phyloP scores from a whole-genome alignment of 768 basidiomycete species.

The Cystobasidiopsis lactophilus region DNA sequence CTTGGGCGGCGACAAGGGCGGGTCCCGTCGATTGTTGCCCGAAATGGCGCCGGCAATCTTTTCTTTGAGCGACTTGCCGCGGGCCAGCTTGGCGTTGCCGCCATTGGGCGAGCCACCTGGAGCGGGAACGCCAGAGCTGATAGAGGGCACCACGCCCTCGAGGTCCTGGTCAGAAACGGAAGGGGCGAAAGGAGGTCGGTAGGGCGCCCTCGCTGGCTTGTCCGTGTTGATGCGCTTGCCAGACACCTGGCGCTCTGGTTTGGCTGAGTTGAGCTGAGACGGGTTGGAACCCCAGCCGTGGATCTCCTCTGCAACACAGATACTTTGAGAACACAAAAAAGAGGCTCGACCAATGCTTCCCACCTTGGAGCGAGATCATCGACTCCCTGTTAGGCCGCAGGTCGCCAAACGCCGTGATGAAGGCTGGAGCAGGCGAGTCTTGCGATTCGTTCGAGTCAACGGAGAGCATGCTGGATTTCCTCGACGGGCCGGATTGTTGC shows the following conservation, averaged over 20 bases:
- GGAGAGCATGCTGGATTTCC: no score
- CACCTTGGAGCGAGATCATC: not conserved
- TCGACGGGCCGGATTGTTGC: no score
- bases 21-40: not conserved
- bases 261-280: not conserved
- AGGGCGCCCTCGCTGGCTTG: not conserved
- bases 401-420: no score
- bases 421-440: no score
- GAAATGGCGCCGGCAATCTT: not conserved
- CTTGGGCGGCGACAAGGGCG: not conserved
- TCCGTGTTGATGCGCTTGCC: not conserved
- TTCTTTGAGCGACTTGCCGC: not conserved
- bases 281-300: no score
- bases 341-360: not conserved
- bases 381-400: not conserved
- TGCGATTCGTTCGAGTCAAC: no score
- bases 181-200: not conserved
- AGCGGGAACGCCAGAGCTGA: not conserved
- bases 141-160: not conserved
- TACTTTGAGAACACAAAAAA: no score
- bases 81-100: not conserved
- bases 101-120: not conserved
- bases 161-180: not conserved
- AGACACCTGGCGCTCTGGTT: not conserved
- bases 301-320: no score